phyloP scores from a whole-genome alignment of 345 rosid species.

The Citrus glauca region DNA sequence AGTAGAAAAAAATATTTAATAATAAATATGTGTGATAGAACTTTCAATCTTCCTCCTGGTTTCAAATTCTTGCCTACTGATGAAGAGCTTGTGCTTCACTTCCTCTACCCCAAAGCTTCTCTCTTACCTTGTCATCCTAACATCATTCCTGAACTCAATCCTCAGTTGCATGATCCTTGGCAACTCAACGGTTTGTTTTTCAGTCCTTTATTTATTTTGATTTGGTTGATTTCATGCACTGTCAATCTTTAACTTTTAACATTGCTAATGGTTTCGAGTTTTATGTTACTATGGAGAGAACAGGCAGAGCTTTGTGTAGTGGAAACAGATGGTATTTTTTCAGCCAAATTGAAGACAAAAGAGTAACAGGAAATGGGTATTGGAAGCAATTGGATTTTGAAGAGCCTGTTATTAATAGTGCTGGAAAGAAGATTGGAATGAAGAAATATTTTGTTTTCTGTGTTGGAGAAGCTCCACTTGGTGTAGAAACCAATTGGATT shows the following conservation, averaged over 20 bases:
- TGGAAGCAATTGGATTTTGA: constrained; percentile 36
- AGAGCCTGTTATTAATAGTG: constrained; percentile 17
- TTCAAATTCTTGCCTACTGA: constrained; percentile 43
- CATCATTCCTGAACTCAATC: constrained; percentile 36
- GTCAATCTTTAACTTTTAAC: too few relatives aligned
- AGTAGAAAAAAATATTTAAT: not conserved
- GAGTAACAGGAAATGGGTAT: constrained; percentile 26
- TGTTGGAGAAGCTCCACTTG: constrained; percentile 8
- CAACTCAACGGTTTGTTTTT: constrained; percentile 29
- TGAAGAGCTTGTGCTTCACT: constrained; percentile 49
- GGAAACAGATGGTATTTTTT: constrained; percentile 39
- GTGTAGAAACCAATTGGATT: constrained; percentile 37
- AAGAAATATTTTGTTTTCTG: constrained; percentile 34
- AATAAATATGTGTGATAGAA: constrained; percentile 13
- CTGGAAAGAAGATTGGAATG: constrained; percentile 21
- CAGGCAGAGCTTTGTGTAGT: constrained; percentile 38
- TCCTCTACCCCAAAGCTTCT: constrained; percentile 31
- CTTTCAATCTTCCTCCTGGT: constrained; percentile 43
- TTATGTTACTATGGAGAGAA: not conserved
- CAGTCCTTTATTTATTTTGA: not conserved
- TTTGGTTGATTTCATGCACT: not conserved
- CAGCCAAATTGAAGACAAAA: constrained; percentile 20
- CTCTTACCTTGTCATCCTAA: constrained; percentile 18
- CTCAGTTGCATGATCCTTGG: constrained; percentile 35
- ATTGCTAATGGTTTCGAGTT: too few relatives aligned